Evolutionary conservation across 1,139 yeast genomes (phyloP).

Genomic region (Wickerhamomyces sp.): DNA sequence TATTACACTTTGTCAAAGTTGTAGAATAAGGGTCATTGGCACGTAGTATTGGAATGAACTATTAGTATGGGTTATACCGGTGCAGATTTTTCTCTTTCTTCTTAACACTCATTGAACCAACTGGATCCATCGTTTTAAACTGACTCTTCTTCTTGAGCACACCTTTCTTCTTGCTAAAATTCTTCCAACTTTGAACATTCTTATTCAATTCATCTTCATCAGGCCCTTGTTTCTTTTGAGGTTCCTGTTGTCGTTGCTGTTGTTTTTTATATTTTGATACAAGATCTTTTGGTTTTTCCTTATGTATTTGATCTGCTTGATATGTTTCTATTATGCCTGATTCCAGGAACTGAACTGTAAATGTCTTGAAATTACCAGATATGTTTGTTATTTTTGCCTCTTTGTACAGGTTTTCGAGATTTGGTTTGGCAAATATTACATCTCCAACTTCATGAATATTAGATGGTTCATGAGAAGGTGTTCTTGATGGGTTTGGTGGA

Average conservation of each 20-base stretch:
- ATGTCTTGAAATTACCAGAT: slow-evolving; percentile 17
- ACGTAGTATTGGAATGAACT: too few species aligned
- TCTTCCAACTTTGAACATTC: slow-evolving; percentile 29
- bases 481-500: slow-evolving; percentile 3
- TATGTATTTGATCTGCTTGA: slow-evolving; percentile 8
- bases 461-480: slow-evolving; percentile 1
- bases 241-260: slow-evolving; percentile 1
- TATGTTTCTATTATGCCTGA: slow-evolving; percentile 7
- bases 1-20: too few species aligned
- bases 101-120: slow-evolving; percentile 14
- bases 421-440: slow-evolving; percentile 11
- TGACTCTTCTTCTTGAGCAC: slow-evolving; percentile 16
- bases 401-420: slow-evolving; percentile 5
- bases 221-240: slow-evolving; percentile 4
- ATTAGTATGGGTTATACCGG: slow-evolving; percentile 10
- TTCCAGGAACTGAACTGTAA: slow-evolving; percentile 11
- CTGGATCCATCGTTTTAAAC: slow-evolving; percentile 23
- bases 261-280: slow-evolving; percentile 12
- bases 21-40: too few species aligned
- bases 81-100: slow-evolving; percentile 5
- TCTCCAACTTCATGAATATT: slow-evolving; percentile 8
- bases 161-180: slow-evolving; percentile 25
- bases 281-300: slow-evolving; percentile 9
- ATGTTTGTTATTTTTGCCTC: slow-evolving; percentile 13
- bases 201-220: slow-evolving; percentile 19